These are phyloP conservation scores for Lasiosphaeriaceae sp. DNA, from an alignment of 495 filamentous ascomycete genomes.

Conservation along the genomic window DNA sequence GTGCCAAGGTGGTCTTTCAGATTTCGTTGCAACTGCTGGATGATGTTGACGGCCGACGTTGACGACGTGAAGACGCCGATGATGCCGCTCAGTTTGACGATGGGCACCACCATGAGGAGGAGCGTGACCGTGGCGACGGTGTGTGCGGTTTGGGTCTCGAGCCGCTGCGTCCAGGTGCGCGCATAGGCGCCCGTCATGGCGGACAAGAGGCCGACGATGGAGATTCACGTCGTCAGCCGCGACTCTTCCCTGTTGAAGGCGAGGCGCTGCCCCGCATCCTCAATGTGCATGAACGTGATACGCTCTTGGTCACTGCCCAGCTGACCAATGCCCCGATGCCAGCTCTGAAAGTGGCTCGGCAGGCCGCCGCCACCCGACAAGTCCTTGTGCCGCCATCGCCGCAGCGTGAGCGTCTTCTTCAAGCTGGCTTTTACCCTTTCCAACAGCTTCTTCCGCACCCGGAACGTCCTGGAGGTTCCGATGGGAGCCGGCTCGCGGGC, in stretches of 20 bases:
- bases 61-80: slow-evolving; percentile 18
- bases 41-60: slow-evolving; percentile 15
- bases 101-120: slow-evolving; percentile 16
- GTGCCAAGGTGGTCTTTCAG: slow-evolving; percentile 3
- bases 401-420: not conserved
- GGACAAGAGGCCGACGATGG: slow-evolving; percentile 12
- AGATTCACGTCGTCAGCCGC: slow-evolving; percentile 10
- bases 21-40: slow-evolving; percentile 8
- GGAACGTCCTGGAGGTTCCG: no score
- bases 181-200: slow-evolving; percentile 16
- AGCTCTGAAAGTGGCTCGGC: slow-evolving; percentile 2
- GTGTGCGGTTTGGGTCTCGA: slow-evolving; percentile 18
- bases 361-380: not conserved
- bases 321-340: slow-evolving; percentile 7
- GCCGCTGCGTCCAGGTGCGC: slow-evolving; percentile 11
- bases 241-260: slow-evolving; percentile 15
- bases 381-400: not conserved
- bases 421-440: no score
- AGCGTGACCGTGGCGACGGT: slow-evolving; percentile 21
- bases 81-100: slow-evolving; percentile 18
- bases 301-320: slow-evolving; percentile 5
- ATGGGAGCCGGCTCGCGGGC: no score
- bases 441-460: no score
- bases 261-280: slow-evolving; percentile 14
- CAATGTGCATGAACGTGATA: slow-evolving; percentile 6